Base-by-base conservation (phyloP, 2,329 filamentous ascomycete genomes). In the Microthyrium microscopicum region DNA sequence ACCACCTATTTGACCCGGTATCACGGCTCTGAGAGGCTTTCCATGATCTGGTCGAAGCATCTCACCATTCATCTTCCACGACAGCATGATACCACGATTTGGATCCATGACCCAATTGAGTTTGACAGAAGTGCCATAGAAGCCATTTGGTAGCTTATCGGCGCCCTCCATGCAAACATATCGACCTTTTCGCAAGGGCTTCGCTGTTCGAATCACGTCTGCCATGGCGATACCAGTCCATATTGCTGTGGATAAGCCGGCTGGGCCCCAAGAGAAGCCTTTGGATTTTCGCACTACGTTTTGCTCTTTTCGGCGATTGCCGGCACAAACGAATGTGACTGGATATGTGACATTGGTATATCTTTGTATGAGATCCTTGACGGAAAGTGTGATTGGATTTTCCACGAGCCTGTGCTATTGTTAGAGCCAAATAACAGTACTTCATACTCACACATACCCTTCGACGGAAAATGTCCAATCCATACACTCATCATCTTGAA, bases 121-220 rank as follows among this genome's bases (percentile, higher is more conserved):
- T 52, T 87, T 91, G 34, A 92, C 66, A 1, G 78, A 87, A 1
- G 84, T 93, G 6, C 81, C 85, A 46, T 93, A 93, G 50, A 75
- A 75, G 2, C 85, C 83, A 47, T 93, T 93, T 1, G 85, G 84
- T 54, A 91, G 55, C 48, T 79, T 77, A 51, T 94, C 84, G 2
- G 82, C 83, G 11, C 85, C 84, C 52, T 92, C 83, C 64, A 94
- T 89, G 53, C 81, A 92, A 17, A 93, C 73, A 49, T 84, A 93
- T 46, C 68, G 73, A 2, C 83, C 84, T 34, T 68, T 70, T 38
- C 75, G 66, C 43, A 65, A 61, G 1, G 82, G 82, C 38, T 60
- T 70, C 3, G 82, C 82, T 40, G 61, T 64, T 37, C 62, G 64
- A 12, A 93, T 61, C 4, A 93, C 55, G 39, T 87, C 77, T 2